Evolutionary conservation across 164 flowering plant genomes (phyloP).

Genomic region (Akebia trifoliata): DNA sequence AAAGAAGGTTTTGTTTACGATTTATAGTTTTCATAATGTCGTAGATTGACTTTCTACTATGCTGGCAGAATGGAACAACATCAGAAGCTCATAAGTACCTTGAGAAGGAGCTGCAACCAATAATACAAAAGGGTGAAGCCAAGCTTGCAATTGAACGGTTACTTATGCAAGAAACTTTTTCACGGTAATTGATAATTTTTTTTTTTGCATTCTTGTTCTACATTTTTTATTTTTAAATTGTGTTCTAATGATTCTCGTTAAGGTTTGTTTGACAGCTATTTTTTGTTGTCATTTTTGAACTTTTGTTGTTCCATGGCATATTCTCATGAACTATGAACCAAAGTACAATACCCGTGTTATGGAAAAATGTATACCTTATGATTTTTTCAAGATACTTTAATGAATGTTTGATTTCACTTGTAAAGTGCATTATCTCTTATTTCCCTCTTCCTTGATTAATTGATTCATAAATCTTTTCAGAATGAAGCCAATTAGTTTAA

Average conservation of each 20-base stretch:
- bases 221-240: not conserved
- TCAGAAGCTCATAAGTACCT: slow-evolving; percentile 1
- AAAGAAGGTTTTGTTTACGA: not conserved
- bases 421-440: no score
- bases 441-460: no score
- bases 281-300: not conserved
- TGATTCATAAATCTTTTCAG: no score
- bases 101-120: not conserved
- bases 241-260: not conserved
- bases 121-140: slow-evolving; percentile 13
- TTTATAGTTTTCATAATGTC: not conserved
- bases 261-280: no score
- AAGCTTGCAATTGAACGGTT: slow-evolving; percentile 22
- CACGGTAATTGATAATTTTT: slow-evolving; percentile 22
- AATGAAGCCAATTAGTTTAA: no score
- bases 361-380: no score
- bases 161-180: slow-evolving; percentile 22
- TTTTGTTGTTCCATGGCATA: not conserved
- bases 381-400: no score
- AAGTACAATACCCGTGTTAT: no score
- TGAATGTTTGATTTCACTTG: no score
- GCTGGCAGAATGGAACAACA: slow-evolving; percentile 8
- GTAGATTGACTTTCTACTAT: not conserved
- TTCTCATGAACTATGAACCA: not conserved
- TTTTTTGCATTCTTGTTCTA: not conserved